Base-by-base conservation (phyloP, 2,329 filamentous ascomycete species). In the Exophiala sideris region DNA sequence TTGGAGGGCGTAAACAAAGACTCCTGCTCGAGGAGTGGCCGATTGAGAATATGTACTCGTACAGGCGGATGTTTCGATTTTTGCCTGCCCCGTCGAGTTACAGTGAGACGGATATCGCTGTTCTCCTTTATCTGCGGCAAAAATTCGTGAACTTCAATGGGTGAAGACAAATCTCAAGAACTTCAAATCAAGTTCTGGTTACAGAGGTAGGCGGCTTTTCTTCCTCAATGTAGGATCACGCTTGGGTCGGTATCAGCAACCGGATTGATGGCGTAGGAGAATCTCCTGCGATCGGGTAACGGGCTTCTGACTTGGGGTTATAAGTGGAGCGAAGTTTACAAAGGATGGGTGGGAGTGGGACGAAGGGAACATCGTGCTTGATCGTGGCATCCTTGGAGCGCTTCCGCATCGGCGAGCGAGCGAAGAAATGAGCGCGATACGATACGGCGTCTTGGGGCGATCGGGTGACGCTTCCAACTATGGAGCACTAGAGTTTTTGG, bases 391-490 rank as follows among this genome's bases (percentile, higher is more conserved):
- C 45, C 36, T 33, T 14, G 18, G n/a, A 21, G 46, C 32, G 48
- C 41, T 29, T 20, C 24, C 24, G 41, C 41, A 20, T 21, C n/a
- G 9, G 21, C 44, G 45, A 45, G 44, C 50, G 52, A 56, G 53
- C 53, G 57, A 54, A 49, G 38, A 42, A 47, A 47, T 24, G 52
- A 56, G 45, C 56, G 56, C 56, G 49, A 46, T 21, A 20, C 52
- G 52, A 48, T 33, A 40, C 45, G 38, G 49, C 42, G 46, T 45
- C 24, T 51, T 46, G 16, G 52, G 45, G 33, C 52, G 47, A 48
- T 51, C 24, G 24, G 24, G 24, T 29, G 24, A 29, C 24, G 24
- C 24, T 29, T 29, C 24, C 24, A 29, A 29, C 5, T 29, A 42
- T 42, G 21, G 39, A 18, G 10, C 5, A n/a, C 8, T 11, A 42